A percentile compares a stretch with the other conserved stretches of the same genome.
These are phyloP conservation scores for Leishmania major DNA, from an alignment of 208 protist genomes.

Conservation along the genomic window DNA sequence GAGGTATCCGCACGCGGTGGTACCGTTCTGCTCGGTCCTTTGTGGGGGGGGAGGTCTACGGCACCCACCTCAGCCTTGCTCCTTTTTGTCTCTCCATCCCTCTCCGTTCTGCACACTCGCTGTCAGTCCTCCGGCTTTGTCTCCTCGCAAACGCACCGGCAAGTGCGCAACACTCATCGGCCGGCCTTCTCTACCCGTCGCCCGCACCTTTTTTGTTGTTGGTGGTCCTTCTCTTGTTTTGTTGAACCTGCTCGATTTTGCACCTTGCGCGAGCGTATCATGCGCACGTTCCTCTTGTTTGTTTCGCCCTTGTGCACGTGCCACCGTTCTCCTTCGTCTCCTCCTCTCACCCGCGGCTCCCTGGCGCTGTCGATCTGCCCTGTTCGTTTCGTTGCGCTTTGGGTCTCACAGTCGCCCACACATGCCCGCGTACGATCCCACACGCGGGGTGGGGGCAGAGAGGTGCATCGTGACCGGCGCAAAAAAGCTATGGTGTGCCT, in stretches of 20 bases:
- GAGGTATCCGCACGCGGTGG: too few relatives aligned
- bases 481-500: not conserved
- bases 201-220: too few relatives aligned
- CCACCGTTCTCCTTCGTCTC: too few relatives aligned
- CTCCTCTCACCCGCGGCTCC: not conserved
- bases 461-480: not conserved
- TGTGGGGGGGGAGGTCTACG: too few relatives aligned
- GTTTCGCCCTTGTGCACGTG: not conserved
- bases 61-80: too few relatives aligned
- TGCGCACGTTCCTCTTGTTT: not conserved
- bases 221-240: not conserved
- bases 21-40: too few relatives aligned
- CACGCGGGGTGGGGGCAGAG: not conserved
- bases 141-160: too few relatives aligned
- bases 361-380: not conserved
- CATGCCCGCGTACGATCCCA: not conserved
- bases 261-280: not conserved
- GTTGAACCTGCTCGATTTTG: not conserved
- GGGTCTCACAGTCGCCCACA: not conserved
- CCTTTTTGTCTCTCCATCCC: too few relatives aligned
- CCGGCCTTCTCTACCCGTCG: too few relatives aligned
- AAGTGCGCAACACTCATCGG: too few relatives aligned
- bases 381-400: not conserved
- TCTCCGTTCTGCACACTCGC: too few relatives aligned
- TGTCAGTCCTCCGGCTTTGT: too few relatives aligned